Percentiles rank a stretch among this genome's conserved stretches.
These are phyloP conservation scores for Globisporangium nodosum DNA, from an alignment of 352 stramenopile genomes.

Conservation along the genomic window DNA sequence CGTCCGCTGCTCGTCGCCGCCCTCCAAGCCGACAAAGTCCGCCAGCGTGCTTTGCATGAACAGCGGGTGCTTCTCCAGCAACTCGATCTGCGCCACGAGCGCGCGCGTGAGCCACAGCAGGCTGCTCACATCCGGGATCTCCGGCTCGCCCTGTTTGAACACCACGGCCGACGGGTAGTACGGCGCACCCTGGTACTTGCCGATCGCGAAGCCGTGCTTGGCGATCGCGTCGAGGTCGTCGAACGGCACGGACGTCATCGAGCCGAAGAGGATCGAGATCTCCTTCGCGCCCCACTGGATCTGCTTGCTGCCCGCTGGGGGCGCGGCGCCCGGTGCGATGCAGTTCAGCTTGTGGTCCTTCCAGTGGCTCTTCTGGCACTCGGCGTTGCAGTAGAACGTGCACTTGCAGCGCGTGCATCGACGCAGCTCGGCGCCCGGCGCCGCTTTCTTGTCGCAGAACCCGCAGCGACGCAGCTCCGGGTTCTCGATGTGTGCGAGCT, in stretches of 20 bases:
- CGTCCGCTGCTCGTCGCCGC: slow-evolving; percentile 37
- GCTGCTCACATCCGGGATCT: slow-evolving; percentile 50
- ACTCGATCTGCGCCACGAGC: slow-evolving; percentile 50
- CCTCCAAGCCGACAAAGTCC: slow-evolving; percentile 53
- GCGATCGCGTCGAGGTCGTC: slow-evolving; percentile 72
- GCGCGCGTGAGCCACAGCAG: slow-evolving; percentile 72
- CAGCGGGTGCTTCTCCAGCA: slow-evolving; percentile 55
- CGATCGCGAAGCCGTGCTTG: slow-evolving; percentile 45
- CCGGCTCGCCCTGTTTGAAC: slow-evolving; percentile 69
- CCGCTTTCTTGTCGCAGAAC: slow-evolving; percentile 74
- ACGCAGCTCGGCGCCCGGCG: slow-evolving; percentile 50
- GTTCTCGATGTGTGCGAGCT: slow-evolving; percentile 70
- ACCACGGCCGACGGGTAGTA: slow-evolving; percentile 68
- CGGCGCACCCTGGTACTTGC: slow-evolving; percentile 30
- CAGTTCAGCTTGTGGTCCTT: slow-evolving; percentile 84
- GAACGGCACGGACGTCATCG: slow-evolving; percentile 66
- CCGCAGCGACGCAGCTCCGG: slow-evolving; percentile 62
- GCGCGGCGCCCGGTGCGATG: slow-evolving; percentile 27
- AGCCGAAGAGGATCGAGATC: slow-evolving; percentile 75
- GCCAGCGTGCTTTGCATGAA: slow-evolving; percentile 74
- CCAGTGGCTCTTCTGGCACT: slow-evolving; percentile 74
- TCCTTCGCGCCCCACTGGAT: slow-evolving; percentile 79
- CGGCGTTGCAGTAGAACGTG: slow-evolving; percentile 74
- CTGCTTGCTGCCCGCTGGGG: slow-evolving; percentile 28
- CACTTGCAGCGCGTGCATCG: slow-evolving; percentile 82